Evolutionary conservation across 1,284 basidiomycete genomes (phyloP).

Genomic region (Fistulinella cinereoalba): DNA sequence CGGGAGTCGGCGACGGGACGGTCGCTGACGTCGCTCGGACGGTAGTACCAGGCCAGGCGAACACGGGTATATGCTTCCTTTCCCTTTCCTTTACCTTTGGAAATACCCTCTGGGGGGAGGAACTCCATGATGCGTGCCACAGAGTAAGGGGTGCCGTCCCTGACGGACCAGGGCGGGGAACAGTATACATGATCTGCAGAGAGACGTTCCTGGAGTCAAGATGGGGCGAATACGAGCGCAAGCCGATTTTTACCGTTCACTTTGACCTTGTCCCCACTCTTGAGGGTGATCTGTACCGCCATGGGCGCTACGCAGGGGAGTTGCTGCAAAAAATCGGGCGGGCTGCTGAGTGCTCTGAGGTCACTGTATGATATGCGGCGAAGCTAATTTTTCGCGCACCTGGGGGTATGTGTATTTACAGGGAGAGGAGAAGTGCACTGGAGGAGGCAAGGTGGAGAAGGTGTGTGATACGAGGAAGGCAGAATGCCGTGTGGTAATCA

Average conservation of each 20-base stretch:
- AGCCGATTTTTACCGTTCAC: slow-evolving; percentile 63
- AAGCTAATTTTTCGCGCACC: slow-evolving; percentile 27
- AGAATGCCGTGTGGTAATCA: slow-evolving; percentile 30
- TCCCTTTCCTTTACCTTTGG: slow-evolving; percentile 52
- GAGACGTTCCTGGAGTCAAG: slow-evolving; percentile 23
- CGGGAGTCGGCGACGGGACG: slow-evolving; percentile 84
- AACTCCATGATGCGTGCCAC: slow-evolving; percentile 97
- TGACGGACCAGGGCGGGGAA: slow-evolving; percentile 84
- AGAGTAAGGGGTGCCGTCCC: slow-evolving; percentile 91
- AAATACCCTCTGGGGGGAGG: slow-evolving; percentile 71
- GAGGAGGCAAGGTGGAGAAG: slow-evolving; percentile 37
- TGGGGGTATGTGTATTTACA: slow-evolving; percentile 22
- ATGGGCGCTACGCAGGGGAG: slow-evolving; percentile 20
- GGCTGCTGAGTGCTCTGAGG: slow-evolving; percentile 2
- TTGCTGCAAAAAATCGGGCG: slow-evolving; percentile 26
- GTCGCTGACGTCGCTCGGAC: slow-evolving; percentile 85
- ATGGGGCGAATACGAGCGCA: slow-evolving; percentile 19
- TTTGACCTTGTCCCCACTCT: slow-evolving; percentile 78
- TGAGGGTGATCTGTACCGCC: slow-evolving; percentile 45
- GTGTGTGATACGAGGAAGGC: slow-evolving; percentile 31
- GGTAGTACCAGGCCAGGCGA: slow-evolving; percentile 90
- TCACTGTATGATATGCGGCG: slow-evolving; percentile 3
- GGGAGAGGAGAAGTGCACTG: slow-evolving; percentile 26
- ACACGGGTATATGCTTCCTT: slow-evolving; percentile 74
- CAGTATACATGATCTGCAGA: slow-evolving; percentile 91